A percentile compares a stretch with the other conserved stretches of the same genome.
These are phyloP conservation scores for Syzygium malaccense DNA, from an alignment of 441 rosid genomes.

Conservation along the genomic window DNA sequence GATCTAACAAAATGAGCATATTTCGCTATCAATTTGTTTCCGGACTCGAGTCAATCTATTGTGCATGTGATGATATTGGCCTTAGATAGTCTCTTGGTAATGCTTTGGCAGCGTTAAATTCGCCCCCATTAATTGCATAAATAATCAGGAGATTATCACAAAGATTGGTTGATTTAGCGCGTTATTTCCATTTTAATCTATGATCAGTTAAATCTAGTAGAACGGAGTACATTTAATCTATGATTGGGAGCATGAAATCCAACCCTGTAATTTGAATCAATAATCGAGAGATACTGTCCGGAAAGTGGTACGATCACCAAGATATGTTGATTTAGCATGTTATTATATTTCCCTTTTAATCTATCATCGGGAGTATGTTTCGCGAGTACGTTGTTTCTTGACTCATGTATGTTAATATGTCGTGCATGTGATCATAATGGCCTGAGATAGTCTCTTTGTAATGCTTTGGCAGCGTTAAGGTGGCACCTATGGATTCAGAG, in stretches of 20 bases:
- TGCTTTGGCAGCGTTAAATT: background rate
- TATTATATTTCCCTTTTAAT: background rate
- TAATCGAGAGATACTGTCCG: background rate
- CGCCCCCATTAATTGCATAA: background rate
- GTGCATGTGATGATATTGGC: background rate
- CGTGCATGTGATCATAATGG: background rate
- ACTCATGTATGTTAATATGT: background rate
- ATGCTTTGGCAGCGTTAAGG: conserved; percentile 30
- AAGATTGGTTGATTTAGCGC: background rate
- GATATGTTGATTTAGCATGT: background rate
- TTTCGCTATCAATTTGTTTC: background rate
- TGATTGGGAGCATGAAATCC: background rate
- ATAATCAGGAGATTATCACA: background rate
- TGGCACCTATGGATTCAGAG: conserved; percentile 29
- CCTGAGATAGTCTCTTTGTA: background rate
- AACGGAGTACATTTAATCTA: background rate
- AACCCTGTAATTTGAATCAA: background rate
- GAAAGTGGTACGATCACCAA: background rate
- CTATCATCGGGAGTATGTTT: background rate
- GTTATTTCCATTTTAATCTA: background rate
- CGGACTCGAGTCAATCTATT: background rate
- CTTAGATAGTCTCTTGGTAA: background rate
- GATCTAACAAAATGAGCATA: background rate
- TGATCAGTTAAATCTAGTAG: background rate
- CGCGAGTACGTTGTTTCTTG: background rate